These are phyloP conservation scores for Xylariomycetidae sp. DNA, from an alignment of 2,329 filamentous ascomycete species.

Conservation along the genomic window DNA sequence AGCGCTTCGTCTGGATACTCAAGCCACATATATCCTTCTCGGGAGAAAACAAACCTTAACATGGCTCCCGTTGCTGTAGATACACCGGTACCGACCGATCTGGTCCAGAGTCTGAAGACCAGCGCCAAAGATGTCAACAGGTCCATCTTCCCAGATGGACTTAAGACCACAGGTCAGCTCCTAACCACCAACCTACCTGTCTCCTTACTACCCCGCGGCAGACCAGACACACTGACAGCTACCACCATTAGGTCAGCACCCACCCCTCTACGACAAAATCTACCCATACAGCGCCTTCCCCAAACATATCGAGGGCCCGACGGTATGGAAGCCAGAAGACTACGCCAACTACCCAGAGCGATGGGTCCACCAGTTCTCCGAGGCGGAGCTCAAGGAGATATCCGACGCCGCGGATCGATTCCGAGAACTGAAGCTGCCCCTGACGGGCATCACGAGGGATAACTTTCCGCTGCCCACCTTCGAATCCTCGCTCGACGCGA, in stretches of 20 bases:
- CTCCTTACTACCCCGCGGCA: conserved; percentile 58
- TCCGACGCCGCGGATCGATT: conserved; percentile 59
- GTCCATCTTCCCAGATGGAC: conserved; percentile 57
- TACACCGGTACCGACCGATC: conserved; percentile 12
- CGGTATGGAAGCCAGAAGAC: conserved; percentile 62
- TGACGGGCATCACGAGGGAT: conserved; percentile 58
- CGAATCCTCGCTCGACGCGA: conserved; percentile 43
- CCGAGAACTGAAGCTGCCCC: conserved; percentile 50
- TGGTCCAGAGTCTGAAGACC: conserved; percentile 18
- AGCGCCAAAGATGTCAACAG: conserved; percentile 22
- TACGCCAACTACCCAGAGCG: conserved; percentile 57
- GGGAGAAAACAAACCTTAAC: too few species aligned
- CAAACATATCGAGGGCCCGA: conserved; percentile 58
- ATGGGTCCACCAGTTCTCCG: conserved; percentile 65
- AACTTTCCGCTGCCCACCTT: conserved; percentile 61
- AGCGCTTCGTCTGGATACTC: too few species aligned
- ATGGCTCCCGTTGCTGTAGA: conserved; percentile 26
- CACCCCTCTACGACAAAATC: conserved; percentile 59
- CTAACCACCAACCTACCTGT: conserved; percentile 47
- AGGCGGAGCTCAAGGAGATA: conserved; percentile 58
- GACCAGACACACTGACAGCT: conserved; percentile 56
- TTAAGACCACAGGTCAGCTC: conserved; percentile 47
- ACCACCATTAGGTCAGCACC: conserved; percentile 67
- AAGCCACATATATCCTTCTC: too few species aligned
- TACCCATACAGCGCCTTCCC: conserved; percentile 62